Base-by-base conservation (phyloP, 495 filamentous ascomycete genomes). In the Usnea hakonensis region DNA sequence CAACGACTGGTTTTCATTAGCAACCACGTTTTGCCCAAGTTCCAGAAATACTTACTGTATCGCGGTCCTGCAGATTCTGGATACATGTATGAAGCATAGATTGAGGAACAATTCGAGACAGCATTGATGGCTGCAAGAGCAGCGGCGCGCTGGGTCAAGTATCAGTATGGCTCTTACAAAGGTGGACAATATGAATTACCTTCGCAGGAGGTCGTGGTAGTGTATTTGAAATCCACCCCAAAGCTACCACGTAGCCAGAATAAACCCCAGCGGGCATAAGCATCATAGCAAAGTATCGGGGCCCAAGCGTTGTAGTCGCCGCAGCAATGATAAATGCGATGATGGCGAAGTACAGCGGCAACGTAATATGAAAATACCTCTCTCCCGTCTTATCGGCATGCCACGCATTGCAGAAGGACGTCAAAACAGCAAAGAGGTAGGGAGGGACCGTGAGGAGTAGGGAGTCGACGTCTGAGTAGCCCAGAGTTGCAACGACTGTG, bases 181-280 rank as follows among this genome's bases (percentile, higher is more conserved):
- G 28, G 38, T 26, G 21, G n/a, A 21, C 58, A 14, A 23, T 50
- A 16, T 35, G n/a, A 28, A 5, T 4, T 35, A 64, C 66, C 60
- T 95, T 95, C 0, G 88, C 84, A 0, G 87, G 90, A 2, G 91
- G 90, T n/a, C 91, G 83, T 4, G 90, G 89, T 44, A 95, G 78
- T 4, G 85, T 86, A 71, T 89, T 90, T 37, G 79, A 84, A 67
- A 92, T 91, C 90, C 89, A 94, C 13, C 84, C 84, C 11, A 93
- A 77, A 10, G 81, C 80, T 3, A 93, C 87, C 1, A 89, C 88
- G 64, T 87, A 92, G 19, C 83, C 85, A 0, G 75, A 69, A 60
- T 81, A 79, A 40, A 78, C 66, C 0, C 75, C 74, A 9, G 78
- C 70, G 7, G 78, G 83, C 89, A 95, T 93, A 44, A 95, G 78